Evolutionary conservation across 495 filamentous ascomycete genomes (phyloP).

Genomic region (Penicillium pulvis): DNA sequence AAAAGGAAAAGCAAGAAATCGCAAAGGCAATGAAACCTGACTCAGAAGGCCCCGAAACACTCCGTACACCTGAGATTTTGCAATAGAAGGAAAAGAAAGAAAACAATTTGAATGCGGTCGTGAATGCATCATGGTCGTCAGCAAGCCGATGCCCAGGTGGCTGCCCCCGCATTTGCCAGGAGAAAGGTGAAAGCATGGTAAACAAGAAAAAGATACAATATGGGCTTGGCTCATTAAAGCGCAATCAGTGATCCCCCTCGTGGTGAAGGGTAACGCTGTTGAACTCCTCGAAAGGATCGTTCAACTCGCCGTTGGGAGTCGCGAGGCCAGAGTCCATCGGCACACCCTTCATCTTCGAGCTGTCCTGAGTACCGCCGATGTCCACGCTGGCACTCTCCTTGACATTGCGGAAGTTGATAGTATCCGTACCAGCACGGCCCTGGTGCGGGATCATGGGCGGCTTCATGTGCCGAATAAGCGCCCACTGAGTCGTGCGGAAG

Average conservation of each 20-base stretch:
- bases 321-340: slow-evolving; percentile 81
- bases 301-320: slow-evolving; percentile 79
- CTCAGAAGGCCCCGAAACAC: slow-evolving; percentile 27
- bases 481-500: slow-evolving; percentile 95
- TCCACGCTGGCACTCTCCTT: slow-evolving; percentile 97
- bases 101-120: slow-evolving; percentile 30
- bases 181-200: slow-evolving; percentile 16
- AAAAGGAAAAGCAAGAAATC: background rate
- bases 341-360: slow-evolving; percentile 66
- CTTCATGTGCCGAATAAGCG: slow-evolving; percentile 94
- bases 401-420: slow-evolving; percentile 94
- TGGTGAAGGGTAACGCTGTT: slow-evolving; percentile 98
- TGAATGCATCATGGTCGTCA: slow-evolving; percentile 47
- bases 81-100: slow-evolving; percentile 15
- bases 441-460: slow-evolving; percentile 97
- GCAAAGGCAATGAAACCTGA: slow-evolving; percentile 20
- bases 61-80: slow-evolving; percentile 33
- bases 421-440: slow-evolving; percentile 81
- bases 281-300: slow-evolving; percentile 98
- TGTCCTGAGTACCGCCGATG: slow-evolving; percentile 65
- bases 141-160: slow-evolving; percentile 32
- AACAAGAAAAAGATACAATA: slow-evolving; percentile 16
- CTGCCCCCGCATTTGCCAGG: slow-evolving; percentile 24
- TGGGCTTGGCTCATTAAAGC: slow-evolving; percentile 11
- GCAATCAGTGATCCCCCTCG: slow-evolving; percentile 68